These are phyloP conservation scores for Tripterygium wilfordii DNA, from an alignment of 177 flowering plant species.

Conservation along the genomic window DNA sequence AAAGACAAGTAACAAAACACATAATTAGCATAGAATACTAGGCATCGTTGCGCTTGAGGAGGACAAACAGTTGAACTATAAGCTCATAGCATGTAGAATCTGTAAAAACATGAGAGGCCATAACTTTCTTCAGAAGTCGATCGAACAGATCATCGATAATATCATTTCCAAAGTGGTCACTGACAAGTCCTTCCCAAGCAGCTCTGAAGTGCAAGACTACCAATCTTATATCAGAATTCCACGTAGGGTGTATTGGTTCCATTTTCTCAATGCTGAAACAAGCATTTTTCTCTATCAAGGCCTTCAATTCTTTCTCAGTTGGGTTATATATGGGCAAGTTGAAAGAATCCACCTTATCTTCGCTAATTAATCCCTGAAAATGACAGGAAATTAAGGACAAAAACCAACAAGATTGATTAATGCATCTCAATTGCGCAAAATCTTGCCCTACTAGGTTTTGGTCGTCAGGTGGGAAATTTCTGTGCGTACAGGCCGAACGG, in stretches of 20 bases:
- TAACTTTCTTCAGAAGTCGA: not conserved
- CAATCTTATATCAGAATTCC: not conserved
- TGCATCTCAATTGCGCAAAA: no score
- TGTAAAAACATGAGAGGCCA: not conserved
- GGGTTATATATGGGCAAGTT: not conserved
- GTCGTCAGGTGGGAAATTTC: no score
- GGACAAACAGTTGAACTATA: not conserved
- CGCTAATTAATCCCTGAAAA: not conserved
- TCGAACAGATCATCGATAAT: constrained; percentile 24
- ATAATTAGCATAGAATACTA: no score
- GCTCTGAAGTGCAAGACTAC: constrained; percentile 3
- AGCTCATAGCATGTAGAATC: not conserved
- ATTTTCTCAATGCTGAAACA: not conserved
- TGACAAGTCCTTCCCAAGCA: not conserved
- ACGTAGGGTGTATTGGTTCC: not conserved
- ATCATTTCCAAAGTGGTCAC: constrained; percentile 11
- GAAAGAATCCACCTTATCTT: constrained; percentile 1
- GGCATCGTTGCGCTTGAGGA: constrained; percentile 2
- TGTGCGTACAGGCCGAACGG: no score
- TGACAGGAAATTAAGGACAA: not conserved
- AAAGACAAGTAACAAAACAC: no score
- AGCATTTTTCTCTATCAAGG: not conserved
- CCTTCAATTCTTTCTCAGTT: not conserved
- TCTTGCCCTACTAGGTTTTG: no score
- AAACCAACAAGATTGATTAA: not conserved